These are phyloP conservation scores for Rhynchospora breviuscula DNA, from an alignment of 176 grass and related monocot species.

Conservation along the genomic window DNA sequence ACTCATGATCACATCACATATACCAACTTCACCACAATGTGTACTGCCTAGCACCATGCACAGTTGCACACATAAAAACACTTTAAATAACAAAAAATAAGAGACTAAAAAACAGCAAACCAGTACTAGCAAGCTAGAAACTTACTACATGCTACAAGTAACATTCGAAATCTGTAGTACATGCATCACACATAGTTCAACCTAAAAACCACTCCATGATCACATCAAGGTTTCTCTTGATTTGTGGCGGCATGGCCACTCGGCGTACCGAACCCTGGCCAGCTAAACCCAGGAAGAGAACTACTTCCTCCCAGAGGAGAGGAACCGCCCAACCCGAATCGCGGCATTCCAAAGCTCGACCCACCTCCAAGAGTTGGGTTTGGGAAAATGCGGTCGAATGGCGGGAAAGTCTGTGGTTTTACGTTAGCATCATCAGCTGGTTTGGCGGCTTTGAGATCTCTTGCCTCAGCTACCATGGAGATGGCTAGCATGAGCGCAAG, in stretches of 20 bases:
- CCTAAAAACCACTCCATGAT: not conserved
- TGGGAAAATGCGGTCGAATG: constrained; percentile 26
- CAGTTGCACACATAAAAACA: constrained; percentile 18
- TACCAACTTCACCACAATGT: constrained; percentile 12
- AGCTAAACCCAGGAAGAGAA: constrained; percentile 16
- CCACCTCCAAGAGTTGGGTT: constrained; percentile 37
- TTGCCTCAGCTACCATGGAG: constrained; percentile 40
- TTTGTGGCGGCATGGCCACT: constrained; percentile 25
- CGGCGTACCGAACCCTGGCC: constrained; percentile 39
- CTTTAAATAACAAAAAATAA: not conserved
- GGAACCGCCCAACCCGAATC: constrained; percentile 34
- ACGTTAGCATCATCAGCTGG: constrained; percentile 23
- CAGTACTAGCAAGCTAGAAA: constrained; percentile 4
- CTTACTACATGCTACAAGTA: not conserved
- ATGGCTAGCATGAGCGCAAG: constrained; percentile 36
- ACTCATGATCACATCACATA: not conserved
- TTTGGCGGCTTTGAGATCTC: constrained; percentile 47
- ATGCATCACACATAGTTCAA: constrained; percentile 7
- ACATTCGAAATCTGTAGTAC: not conserved
- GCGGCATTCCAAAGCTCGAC: constrained; percentile 29
- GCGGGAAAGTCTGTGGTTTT: constrained; percentile 61
- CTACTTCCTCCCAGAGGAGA: constrained; percentile 27
- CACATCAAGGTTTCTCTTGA: constrained; percentile 43
- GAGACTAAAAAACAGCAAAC: not conserved
- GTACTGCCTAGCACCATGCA: constrained; percentile 8